These are phyloP conservation scores for Kwoniella dendrophila DNA, from an alignment of 768 basidiomycete species.

Conservation along the genomic window DNA sequence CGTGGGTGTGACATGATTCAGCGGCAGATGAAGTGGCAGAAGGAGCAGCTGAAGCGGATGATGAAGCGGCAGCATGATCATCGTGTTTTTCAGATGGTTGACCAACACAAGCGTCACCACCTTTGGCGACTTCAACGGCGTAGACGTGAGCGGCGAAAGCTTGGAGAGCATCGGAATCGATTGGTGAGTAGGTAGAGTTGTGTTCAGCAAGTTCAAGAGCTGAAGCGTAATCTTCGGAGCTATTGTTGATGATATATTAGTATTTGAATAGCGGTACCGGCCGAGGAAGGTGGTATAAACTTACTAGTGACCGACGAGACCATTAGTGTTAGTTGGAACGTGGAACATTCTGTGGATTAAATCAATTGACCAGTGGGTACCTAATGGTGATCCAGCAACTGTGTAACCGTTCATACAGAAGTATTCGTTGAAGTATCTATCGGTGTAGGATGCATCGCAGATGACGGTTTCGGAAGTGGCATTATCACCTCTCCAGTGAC, in stretches of 20 bases:
- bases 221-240: slow-evolving; percentile 40
- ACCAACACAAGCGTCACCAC: slow-evolving; percentile 42
- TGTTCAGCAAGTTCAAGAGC: slow-evolving; percentile 47
- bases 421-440: slow-evolving; percentile 37
- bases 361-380: slow-evolving; percentile 48
- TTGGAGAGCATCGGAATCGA: slow-evolving; percentile 52
- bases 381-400: slow-evolving; percentile 37
- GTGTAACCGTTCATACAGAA: slow-evolving; percentile 49
- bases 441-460: slow-evolving; percentile 49
- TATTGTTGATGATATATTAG: no score
- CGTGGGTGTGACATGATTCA: slow-evolving; percentile 42
- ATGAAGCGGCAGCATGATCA: slow-evolving; percentile 4
- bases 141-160: slow-evolving; percentile 52
- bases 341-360: slow-evolving; percentile 54
- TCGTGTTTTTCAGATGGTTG: slow-evolving; percentile 17
- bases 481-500: slow-evolving; percentile 55
- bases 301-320: slow-evolving; percentile 43
- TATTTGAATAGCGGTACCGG: not conserved
- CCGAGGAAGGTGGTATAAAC: slow-evolving; percentile 1
- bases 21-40: slow-evolving; percentile 22
- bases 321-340: slow-evolving; percentile 47
- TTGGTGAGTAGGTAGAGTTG: slow-evolving; percentile 43
- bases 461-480: slow-evolving; percentile 55
- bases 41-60: slow-evolving; percentile 23
- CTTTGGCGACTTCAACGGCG: slow-evolving; percentile 46